A percentile compares a stretch with the other conserved stretches of the same genome.
phyloP scores from a whole-genome alignment of 805 yeast genomes.

The Hermanozyma aechmeae region DNA sequence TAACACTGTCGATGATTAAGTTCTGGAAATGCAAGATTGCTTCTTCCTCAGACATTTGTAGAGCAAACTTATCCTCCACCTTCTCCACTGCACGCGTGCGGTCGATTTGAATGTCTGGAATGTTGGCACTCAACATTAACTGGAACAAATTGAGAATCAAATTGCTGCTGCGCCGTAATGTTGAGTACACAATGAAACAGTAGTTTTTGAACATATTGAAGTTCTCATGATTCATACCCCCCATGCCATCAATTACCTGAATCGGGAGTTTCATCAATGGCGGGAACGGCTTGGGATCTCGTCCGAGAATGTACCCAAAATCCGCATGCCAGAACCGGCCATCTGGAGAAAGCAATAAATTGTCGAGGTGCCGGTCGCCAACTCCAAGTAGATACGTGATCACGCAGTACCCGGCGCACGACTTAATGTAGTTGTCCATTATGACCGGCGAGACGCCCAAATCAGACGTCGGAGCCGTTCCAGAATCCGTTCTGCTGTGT shows the following conservation, averaged over 20 bases:
- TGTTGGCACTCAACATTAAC: slow-evolving; percentile 86
- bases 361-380: slow-evolving; percentile 95
- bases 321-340: slow-evolving; percentile 96
- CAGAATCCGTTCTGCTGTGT: slow-evolving; percentile 31
- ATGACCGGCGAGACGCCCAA: slow-evolving; percentile 50
- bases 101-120: slow-evolving; percentile 82
- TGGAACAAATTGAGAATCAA: slow-evolving; percentile 85
- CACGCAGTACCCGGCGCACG: slow-evolving; percentile 97
- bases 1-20: slow-evolving; percentile 87
- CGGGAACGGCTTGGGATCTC: slow-evolving; percentile 98
- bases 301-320: slow-evolving; percentile 91
- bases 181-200: slow-evolving; percentile 90
- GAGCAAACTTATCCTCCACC: slow-evolving; percentile 87
- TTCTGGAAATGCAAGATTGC: slow-evolving; percentile 93
- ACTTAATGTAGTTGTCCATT: slow-evolving; percentile 90
- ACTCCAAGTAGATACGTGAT: slow-evolving; percentile 91
- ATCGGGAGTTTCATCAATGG: slow-evolving; percentile 97
- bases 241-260: slow-evolving; percentile 96
- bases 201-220: slow-evolving; percentile 82
- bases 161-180: slow-evolving; percentile 81
- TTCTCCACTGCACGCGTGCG: slow-evolving; percentile 81
- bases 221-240: slow-evolving; percentile 81
- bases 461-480: slow-evolving; percentile 13
- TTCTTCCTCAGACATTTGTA: slow-evolving; percentile 91
- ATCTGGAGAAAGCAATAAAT: slow-evolving; percentile 64